Evolutionary conservation across 2,329 filamentous ascomycete species (phyloP), one percentile per base, ranked within the genome.

Genomic region (Colletotrichum theobromicola): DNA sequence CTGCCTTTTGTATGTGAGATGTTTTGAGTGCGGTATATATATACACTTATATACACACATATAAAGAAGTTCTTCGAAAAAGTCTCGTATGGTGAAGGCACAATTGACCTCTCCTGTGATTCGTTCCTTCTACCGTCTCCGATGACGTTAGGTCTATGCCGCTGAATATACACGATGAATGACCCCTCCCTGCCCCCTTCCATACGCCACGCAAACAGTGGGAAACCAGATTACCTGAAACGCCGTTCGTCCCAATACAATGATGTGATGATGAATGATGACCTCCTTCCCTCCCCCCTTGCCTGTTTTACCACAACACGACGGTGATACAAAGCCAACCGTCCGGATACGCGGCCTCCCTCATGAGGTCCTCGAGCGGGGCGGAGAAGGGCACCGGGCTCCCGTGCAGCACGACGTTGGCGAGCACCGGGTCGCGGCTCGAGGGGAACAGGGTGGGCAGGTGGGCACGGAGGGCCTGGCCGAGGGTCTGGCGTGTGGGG

Each of bases 291-390:
- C 21, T 50, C 28, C 35, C 57, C 21, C 61, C 4, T 8, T n/a
- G 18, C 18, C 46, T 3, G 15, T 21, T 5, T 73, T 34, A 86
- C 81, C 95, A 88, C 86, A 97, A 93, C 24, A 93, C 89, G 7
- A 98, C 90, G 67, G 95, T 94, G 55, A 98, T 84, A 83, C 95
- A 95, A 30, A 98, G 83, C 93, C 96, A 99, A 0, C 97, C 97
- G 84, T 99, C 97, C 0, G 95, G 92, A 86, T 98, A 98, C 2
- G 95, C 92, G 5, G 94, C 94, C 80, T 94, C 93, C 71, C 92
- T 90, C 85, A 97, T 94, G 72, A 99, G 83, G 61, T 98, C 96
- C 80, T 95, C 94, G 21, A 99, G 84, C 28, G 93, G 93, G 2
- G 95, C 94, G 74, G 87, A 85, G 86, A 98, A 94, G 1, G 97